These are phyloP conservation scores for Aspergillus pseudoglaucus DNA, from an alignment of 2,329 filamentous ascomycete species.

Conservation along the genomic window DNA sequence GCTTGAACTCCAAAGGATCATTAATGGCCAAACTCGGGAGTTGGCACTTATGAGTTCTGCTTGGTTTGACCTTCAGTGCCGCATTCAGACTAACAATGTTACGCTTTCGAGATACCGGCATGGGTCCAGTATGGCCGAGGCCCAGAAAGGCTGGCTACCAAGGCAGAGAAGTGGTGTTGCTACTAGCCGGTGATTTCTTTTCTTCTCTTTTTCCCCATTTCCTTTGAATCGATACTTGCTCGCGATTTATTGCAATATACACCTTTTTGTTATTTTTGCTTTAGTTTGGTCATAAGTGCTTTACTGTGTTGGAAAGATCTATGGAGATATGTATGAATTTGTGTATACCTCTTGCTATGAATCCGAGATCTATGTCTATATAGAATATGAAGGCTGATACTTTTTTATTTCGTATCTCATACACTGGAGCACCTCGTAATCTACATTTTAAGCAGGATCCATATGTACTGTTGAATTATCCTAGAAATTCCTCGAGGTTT, in stretches of 20 bases:
- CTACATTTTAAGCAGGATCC: background rate
- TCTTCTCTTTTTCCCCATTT: background rate
- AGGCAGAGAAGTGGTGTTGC: slow-evolving; percentile 39
- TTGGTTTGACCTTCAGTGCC: slow-evolving; percentile 43
- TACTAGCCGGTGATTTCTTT: slow-evolving; percentile 13
- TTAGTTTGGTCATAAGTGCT: background rate
- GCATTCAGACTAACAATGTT: slow-evolving; percentile 40
- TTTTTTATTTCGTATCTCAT: background rate
- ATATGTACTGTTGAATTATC: background rate
- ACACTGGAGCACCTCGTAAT: background rate
- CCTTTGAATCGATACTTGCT: background rate
- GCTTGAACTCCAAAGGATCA: slow-evolving; percentile 35
- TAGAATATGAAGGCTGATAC: too few relatives aligned
- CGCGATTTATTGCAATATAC: background rate
- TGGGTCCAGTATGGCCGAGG: slow-evolving; percentile 29
- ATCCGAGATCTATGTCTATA: too few relatives aligned
- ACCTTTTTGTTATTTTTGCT: background rate
- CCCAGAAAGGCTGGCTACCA: slow-evolving; percentile 39
- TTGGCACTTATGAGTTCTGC: slow-evolving; percentile 41
- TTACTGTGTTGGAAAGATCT: too few relatives aligned
- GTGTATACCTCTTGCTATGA: too few relatives aligned
- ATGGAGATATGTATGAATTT: too few relatives aligned
- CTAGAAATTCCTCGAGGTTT: background rate
- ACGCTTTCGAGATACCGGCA: slow-evolving; percentile 35
- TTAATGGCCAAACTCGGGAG: slow-evolving; percentile 38